Conservation (phyloP, 352 stramenopile species). For the Globisporangium paddicum region DNA sequence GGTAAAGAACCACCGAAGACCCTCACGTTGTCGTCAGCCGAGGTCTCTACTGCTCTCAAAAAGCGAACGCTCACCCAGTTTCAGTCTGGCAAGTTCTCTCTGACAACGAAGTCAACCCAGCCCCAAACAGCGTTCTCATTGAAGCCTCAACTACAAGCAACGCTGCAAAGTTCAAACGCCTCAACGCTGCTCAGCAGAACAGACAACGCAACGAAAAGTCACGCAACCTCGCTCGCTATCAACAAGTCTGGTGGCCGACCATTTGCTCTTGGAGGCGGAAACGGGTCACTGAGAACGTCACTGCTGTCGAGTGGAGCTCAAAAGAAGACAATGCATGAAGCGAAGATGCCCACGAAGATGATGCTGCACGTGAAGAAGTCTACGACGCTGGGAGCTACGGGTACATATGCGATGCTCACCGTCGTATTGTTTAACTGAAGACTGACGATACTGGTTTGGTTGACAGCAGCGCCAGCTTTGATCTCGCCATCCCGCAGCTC, state of each 20-base stretch:
- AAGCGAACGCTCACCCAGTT: conserved; percentile 15
- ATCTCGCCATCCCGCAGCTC: neutral
- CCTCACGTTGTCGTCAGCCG: neutral
- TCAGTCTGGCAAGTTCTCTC: neutral
- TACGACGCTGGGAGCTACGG: neutral
- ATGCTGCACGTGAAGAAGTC: neutral
- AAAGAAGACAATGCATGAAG: neutral
- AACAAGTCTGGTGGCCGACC: neutral
- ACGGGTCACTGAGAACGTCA: neutral
- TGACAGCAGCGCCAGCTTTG: neutral
- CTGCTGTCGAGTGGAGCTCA: neutral
- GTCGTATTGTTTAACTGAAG: neutral
- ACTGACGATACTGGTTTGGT: neutral
- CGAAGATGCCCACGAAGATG: neutral
- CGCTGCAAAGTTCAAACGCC: neutral
- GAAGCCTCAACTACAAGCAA: conserved; percentile 4
- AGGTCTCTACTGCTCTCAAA: neutral
- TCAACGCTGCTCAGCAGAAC: neutral
- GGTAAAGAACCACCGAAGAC: neutral
- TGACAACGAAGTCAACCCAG: neutral
- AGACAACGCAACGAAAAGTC: neutral
- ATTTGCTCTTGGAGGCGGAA: neutral
- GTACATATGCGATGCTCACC: neutral
- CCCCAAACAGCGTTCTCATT: neutral
- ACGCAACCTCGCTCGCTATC: neutral